Percentiles rank a stretch among this genome's conserved stretches.
phyloP scores from a whole-genome alignment of 331 rosid species.

The Dryas integrifolia region DNA sequence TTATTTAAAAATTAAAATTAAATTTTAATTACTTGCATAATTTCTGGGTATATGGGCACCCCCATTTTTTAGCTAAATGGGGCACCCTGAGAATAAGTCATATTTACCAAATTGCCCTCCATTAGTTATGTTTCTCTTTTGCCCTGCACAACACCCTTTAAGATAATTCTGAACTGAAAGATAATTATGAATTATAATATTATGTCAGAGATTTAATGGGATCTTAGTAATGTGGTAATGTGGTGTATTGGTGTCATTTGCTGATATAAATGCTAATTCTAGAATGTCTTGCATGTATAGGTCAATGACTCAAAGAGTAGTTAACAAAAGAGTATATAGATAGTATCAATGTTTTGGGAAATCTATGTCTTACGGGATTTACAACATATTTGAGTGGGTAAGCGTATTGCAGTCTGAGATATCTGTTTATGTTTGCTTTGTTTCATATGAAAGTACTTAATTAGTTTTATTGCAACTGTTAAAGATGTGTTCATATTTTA shows the following conservation, averaged over 20 bases:
- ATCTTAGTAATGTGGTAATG: no score
- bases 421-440: not conserved
- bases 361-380: not conserved
- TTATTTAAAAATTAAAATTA: not conserved
- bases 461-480: not conserved
- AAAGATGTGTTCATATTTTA: not conserved
- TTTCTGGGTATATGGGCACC: not conserved
- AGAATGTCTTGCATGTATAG: not conserved
- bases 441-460: not conserved
- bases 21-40: no score
- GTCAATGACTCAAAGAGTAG: not conserved
- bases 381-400: not conserved
- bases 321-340: no score
- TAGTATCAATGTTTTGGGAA: not conserved
- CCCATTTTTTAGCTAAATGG: not conserved
- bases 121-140: no score
- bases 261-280: not conserved
- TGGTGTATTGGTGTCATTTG: not conserved
- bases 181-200: not conserved
- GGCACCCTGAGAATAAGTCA: not conserved
- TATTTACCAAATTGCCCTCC: conserved; percentile 38
- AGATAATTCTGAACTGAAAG: not conserved
- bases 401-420: not conserved
- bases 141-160: not conserved
- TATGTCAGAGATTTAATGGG: not conserved